Base-by-base conservation (phyloP, 495 filamentous ascomycete genomes). In the Astrothelium subdiscretum region DNA sequence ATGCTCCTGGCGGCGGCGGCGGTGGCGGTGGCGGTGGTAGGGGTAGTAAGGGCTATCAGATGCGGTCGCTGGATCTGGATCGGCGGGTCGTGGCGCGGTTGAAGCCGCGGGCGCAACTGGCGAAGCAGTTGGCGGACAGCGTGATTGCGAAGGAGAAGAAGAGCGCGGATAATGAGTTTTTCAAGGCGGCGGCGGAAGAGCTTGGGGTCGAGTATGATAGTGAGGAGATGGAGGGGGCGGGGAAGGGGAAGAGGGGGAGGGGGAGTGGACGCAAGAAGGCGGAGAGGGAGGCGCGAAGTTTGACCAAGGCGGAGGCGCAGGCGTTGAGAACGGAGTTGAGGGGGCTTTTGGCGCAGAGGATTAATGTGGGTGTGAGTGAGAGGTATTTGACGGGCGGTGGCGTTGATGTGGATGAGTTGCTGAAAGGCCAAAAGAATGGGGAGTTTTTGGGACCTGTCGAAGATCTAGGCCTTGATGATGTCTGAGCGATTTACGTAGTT, bases 361-460 rank as follows among this genome's bases (percentile, higher is more conserved):
- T 98, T 32, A 98, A 98, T 74, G 81, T 89, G 27, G 94, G 94
- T 4, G 91, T 98, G 13, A 96, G 90, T 68, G 91, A 92, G 77
- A 83, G 79, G 72, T 98, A 97, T 76, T 76, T 97, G 63, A 91
- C 90, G 0, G 80, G 83, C 59, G 89, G 89, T 18, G 78, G 83
- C 12, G 80, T 97, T 26, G 89, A 98, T 79, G 81, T 97, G 32
- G 86, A 91, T 68, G 87, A 84, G 60, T 70, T 96, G 60, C 71
- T 97, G 40, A 74, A 76, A 62, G 85, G 85, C 3, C 83, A 80
- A 24, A 81, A 78, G 63, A 81, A 79, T 63, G 60, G 74, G 67
- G 59, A 75, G 35, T 91, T 92, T 72, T 67, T 91, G 59, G 88
- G 88, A 10, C 73, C 78, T 60, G 81, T 89, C 20, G 78, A 83